Evolutionary conservation across 225 moss, liverwort and hornwort species (phyloP), one percentile per base, ranked within the genome.

Genomic region (Polytrichum commune): DNA sequence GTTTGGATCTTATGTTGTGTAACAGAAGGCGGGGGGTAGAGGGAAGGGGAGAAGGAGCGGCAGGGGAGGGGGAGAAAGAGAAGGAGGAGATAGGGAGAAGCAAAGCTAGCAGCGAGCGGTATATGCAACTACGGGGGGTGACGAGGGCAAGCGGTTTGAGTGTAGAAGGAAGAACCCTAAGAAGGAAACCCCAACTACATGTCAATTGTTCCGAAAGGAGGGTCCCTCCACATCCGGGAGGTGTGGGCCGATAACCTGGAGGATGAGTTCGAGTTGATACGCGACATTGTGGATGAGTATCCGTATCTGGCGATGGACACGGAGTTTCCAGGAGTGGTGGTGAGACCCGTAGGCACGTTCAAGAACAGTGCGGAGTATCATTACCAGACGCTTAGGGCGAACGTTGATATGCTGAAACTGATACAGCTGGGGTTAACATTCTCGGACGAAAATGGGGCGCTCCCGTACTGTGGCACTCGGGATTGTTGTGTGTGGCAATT

Each of bases 211-310:
- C 74, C 83, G 72, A 87, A 87, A 81, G 87, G 87, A 81, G 83
- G 87, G 74, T 87, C 87, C 83, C 87, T 94, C 96, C 96, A 81
- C 92, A 97, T 97, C 92, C 96, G 96, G 96, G 96, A 97, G 96
- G 96, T 97, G 82, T 97, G 96, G 96, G 96, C 96, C 80, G 93
- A 97, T 88, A 97, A 97, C 83, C 90, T 97, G 56, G 96, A 97
- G 79, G 84, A 92, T 84, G 96, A 97, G 89, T 92, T 97, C 75
- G 90, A 92, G 94, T 89, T 97, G 90, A 97, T 97, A 79, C 89
- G 96, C 23, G 96, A 97, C 76, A 90, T 97, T 80, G 96, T 97
- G 70, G 96, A 97, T 74, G 96, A 97, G 77, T 97, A 91, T 65
- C 96, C 96, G 4, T 97, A 94, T 72, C 76, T 97, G 68, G 96